Base-by-base conservation (phyloP, 2,329 filamentous ascomycete species). In the Ophiostoma triangulosporum region DNA sequence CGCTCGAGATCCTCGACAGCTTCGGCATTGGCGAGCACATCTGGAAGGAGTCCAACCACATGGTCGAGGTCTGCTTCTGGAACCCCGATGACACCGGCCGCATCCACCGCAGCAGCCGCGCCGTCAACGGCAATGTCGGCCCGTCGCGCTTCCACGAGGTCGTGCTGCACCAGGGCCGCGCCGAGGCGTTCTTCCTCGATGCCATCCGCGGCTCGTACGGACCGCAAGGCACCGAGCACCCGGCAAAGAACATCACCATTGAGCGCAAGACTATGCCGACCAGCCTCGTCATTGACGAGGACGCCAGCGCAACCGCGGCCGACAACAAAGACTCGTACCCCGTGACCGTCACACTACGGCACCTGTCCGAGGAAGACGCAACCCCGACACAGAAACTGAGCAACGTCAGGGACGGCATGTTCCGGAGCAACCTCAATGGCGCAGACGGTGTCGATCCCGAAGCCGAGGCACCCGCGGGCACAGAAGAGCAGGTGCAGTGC, bases 1-100 rank as follows among this genome's bases (percentile, higher is more conserved):
- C 80, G 0, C 69, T 86, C 2, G 81, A 88, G 65, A 84, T 88
- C 14, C 78, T 88, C 54, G 81, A 88, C 59, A 80, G 76, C 46
- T 83, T 88, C 60, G 83, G 78, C 1, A 77, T 88, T 56, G 80
- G 71, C 2, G 75, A 86, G 57, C 69, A 75, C 4, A 76, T 74
- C 1, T 80, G 79, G 76, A 80, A 80, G 48, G 83, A 86, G 60
- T 73, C 77, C 12, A 84, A 84, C 62, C 80, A 81, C 61, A 77
- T 86, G 69, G 70, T 84, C n/a, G 83, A 84, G 68, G 78, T 83
- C 54, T 64, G 69, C 45, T 70, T 78, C 53, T 78, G 76, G 79
- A 84, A 84, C 57, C 83, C 83, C 0, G 77, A 78, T 52, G 65
- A 72, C 31, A 22, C 32, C 3, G 80, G 81, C 1, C 63, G 68